phyloP scores from a whole-genome alignment of 192 early-diverging fungal species.

The Backusella tuberculispora region DNA sequence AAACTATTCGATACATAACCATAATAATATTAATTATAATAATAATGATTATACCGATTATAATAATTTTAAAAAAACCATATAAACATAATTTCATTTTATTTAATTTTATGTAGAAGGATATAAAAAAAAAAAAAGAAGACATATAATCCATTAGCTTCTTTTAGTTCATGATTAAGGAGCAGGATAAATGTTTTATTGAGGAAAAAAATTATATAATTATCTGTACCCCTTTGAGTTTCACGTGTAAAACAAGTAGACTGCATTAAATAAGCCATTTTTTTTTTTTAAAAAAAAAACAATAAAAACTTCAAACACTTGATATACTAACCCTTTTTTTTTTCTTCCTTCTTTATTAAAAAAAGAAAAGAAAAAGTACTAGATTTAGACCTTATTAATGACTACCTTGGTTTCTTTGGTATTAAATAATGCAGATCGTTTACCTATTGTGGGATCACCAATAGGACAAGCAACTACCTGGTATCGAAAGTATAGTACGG shows the following conservation, averaged over 20 bases:
- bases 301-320: neutral
- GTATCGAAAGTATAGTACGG: neutral
- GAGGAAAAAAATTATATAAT: neutral
- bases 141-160: neutral
- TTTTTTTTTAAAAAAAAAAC: neutral
- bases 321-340: neutral
- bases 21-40: neutral
- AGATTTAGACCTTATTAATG: constrained; percentile 17
- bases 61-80: neutral
- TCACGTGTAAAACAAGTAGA: neutral
- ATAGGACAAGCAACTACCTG: constrained; percentile 16
- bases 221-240: neutral
- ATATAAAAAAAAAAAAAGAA: neutral
- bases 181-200: neutral
- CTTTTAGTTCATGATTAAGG: neutral
- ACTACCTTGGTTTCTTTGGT: constrained; percentile 15
- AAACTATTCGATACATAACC: neutral
- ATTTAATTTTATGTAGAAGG: neutral
- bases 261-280: constrained; percentile 6
- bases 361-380: neutral
- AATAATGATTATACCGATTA: neutral
- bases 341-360: neutral
- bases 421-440: constrained; percentile 22
- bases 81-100: neutral
- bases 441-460: constrained; percentile 26